These are phyloP conservation scores for Cladosporium austrohemisphaericum DNA, from an alignment of 2,329 filamentous ascomycete species.

Conservation along the genomic window DNA sequence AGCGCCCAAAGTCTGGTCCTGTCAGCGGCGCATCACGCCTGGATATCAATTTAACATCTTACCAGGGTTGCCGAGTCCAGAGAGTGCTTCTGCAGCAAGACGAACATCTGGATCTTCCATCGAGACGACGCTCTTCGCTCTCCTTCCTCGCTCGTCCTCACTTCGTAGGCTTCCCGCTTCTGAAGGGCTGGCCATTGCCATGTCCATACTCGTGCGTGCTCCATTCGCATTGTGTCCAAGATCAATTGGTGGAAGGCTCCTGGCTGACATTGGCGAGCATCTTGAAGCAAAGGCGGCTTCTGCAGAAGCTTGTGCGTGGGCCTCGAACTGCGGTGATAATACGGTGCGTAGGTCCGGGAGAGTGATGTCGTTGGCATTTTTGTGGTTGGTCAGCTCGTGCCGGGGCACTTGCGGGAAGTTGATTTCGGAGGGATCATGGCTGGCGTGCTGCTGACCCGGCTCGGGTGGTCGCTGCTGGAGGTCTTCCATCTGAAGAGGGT, in stretches of 20 bases:
- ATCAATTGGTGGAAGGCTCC: constrained; percentile 35
- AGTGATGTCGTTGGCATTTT: constrained; percentile 29
- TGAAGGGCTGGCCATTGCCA: constrained; percentile 42
- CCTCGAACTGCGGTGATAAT: constrained; percentile 37
- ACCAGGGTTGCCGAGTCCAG: constrained; percentile 34
- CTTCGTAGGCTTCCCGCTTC: constrained; percentile 39
- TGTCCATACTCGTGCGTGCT: constrained; percentile 30
- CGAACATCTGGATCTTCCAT: constrained; percentile 49
- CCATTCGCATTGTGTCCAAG: constrained; percentile 31
- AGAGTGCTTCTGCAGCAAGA: constrained; percentile 49
- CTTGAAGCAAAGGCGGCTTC: constrained; percentile 26
- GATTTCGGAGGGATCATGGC: constrained; percentile 9
- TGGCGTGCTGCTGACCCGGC: constrained; percentile 4
- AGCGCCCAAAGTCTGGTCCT: constrained; percentile 42
- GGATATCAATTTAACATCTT: neutral
- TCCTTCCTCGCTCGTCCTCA: constrained; percentile 19
- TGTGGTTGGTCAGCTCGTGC: constrained; percentile 10
- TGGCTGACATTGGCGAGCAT: constrained; percentile 24
- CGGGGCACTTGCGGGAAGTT: constrained; percentile 12
- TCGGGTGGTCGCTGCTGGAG: constrained; percentile 9
- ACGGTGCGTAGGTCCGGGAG: constrained; percentile 46
- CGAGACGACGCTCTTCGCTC: constrained; percentile 41
- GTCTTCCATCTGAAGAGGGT: constrained; percentile 6
- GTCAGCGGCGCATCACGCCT: constrained; percentile 4
- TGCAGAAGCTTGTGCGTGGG: constrained; percentile 10